Evolutionary conservation across 2,329 filamentous ascomycete species (phyloP).

Genomic region (Apiospora kogelbergensis): DNA sequence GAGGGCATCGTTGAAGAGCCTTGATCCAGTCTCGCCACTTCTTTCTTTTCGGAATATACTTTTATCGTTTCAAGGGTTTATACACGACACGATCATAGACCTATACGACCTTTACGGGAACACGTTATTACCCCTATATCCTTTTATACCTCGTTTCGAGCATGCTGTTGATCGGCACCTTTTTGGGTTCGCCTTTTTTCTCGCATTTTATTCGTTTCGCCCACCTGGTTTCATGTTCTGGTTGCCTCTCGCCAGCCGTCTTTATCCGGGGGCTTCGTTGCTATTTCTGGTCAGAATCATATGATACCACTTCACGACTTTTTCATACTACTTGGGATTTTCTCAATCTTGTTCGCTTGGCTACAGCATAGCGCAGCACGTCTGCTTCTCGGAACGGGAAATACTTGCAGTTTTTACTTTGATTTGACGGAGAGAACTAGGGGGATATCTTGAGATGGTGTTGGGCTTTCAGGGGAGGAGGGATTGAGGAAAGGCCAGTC

Average conservation of each 20-base stretch:
- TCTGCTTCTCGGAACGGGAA: background rate
- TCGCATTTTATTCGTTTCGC: background rate
- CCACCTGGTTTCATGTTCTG: background rate
- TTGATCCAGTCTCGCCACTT: slow-evolving; percentile 30
- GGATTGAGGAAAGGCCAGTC: background rate
- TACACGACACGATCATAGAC: background rate
- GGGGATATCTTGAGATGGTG: background rate
- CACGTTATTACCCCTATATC: background rate
- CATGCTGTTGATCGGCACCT: background rate
- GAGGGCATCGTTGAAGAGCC: slow-evolving; percentile 65
- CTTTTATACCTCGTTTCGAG: background rate
- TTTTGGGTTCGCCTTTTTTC: background rate
- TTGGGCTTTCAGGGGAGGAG: background rate
- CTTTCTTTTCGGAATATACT: background rate
- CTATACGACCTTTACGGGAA: background rate
- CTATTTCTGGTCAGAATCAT: slow-evolving; percentile 8
- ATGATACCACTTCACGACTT: slow-evolving; percentile 12
- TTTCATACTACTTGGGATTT: background rate
- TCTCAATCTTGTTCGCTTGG: background rate
- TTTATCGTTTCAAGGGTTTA: background rate
- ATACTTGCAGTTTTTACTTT: background rate
- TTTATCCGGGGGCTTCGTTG: background rate
- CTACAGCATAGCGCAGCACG: slow-evolving; percentile 7
- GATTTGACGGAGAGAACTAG: background rate
- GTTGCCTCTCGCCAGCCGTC: background rate